Conservation (phyloP, 2,329 filamentous ascomycete species). For the Spiromastix sp. region DNA sequence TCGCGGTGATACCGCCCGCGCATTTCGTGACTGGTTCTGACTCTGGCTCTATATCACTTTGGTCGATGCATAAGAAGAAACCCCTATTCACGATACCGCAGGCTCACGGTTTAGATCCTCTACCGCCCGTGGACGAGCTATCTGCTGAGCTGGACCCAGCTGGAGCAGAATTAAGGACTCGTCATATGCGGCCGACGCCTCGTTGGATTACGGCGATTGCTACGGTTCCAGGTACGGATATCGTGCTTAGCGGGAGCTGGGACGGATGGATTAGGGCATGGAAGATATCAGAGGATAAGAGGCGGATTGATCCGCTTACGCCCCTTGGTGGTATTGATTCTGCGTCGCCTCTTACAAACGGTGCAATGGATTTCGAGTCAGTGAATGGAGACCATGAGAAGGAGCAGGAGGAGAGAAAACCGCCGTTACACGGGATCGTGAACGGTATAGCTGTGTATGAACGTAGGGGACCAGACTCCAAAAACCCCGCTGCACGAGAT, state of each 20-base stretch:
- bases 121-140: slow-evolving; percentile 55
- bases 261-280: slow-evolving; percentile 80
- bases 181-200: slow-evolving; percentile 50
- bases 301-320: slow-evolving; percentile 62
- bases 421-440: slow-evolving; percentile 60
- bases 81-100: slow-evolving; percentile 68
- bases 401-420: too few species aligned
- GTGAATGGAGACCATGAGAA: slow-evolving; percentile 12
- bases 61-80: slow-evolving; percentile 92
- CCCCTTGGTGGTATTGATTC: slow-evolving; percentile 41
- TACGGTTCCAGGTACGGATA: slow-evolving; percentile 79
- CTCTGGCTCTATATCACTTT: slow-evolving; percentile 76
- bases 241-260: slow-evolving; percentile 89
- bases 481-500: slow-evolving; percentile 14
- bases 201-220: slow-evolving; percentile 84
- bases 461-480: slow-evolving; percentile 42
- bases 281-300: slow-evolving; percentile 75
- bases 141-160: slow-evolving; percentile 61
- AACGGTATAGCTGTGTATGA: slow-evolving; percentile 87
- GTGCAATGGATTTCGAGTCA: slow-evolving; percentile 16
- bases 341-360: slow-evolving; percentile 13
- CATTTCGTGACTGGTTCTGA: slow-evolving; percentile 91
- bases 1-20: slow-evolving; percentile 82
- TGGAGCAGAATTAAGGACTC: slow-evolving; percentile 35
- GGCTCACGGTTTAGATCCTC: slow-evolving; percentile 75